These are phyloP conservation scores for Irpex lacteus DNA, from an alignment of 1,284 basidiomycete genomes.

Conservation along the genomic window DNA sequence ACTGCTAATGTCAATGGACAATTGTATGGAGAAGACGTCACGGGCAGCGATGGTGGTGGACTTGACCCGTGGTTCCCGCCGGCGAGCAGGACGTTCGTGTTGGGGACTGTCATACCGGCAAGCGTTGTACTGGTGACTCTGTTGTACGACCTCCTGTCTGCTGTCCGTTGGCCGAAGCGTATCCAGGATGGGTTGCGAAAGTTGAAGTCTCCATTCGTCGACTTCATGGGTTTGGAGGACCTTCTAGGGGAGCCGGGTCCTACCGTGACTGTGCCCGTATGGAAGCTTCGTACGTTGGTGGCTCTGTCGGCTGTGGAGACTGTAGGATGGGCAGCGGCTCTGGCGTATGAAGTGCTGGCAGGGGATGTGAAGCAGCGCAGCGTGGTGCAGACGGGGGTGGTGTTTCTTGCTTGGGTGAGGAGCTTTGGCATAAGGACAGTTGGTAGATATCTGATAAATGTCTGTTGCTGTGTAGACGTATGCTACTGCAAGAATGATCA, in stretches of 20 bases:
- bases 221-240: conserved; percentile 53
- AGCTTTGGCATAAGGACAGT: not conserved
- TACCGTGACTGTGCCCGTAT: conserved; percentile 23
- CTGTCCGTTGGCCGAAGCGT: conserved; percentile 17
- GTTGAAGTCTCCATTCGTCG: conserved; percentile 44
- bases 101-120: conserved; percentile 33
- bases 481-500: conserved; percentile 36
- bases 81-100: conserved; percentile 16
- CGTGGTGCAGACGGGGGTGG: conserved; percentile 16
- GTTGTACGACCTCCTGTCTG: conserved; percentile 8
- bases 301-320: conserved; percentile 35
- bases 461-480: conserved; percentile 35
- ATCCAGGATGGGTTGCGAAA: conserved; percentile 26
- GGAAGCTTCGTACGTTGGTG: conserved; percentile 35
- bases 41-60: not conserved
- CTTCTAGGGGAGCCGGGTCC: conserved; percentile 38
- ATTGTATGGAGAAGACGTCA: not conserved
- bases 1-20: not conserved
- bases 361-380: conserved; percentile 13
- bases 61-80: conserved; percentile 8
- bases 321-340: conserved; percentile 29
- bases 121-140: conserved; percentile 29
- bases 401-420: conserved; percentile 28
- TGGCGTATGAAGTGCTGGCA: conserved; percentile 33
- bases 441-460: not conserved